These are phyloP conservation scores for Aspergillus amoenus DNA, from an alignment of 2,329 filamentous ascomycete species.

Conservation along the genomic window DNA sequence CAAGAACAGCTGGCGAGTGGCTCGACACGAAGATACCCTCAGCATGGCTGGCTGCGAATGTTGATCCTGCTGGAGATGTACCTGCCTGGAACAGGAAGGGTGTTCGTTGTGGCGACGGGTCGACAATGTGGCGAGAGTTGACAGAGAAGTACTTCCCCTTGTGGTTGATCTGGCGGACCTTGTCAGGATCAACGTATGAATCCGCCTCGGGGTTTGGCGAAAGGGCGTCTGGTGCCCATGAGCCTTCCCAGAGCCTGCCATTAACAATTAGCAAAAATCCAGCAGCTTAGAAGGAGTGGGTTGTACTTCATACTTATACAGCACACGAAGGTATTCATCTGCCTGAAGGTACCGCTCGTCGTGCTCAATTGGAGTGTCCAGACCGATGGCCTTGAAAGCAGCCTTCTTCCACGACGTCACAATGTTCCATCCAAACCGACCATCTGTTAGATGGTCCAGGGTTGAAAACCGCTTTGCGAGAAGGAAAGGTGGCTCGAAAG, in stretches of 20 bases:
- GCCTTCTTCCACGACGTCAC: conserved; percentile 64
- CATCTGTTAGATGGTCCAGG: conserved; percentile 61
- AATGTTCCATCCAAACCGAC: conserved; percentile 66
- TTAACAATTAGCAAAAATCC: background rate
- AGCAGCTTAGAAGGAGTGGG: background rate
- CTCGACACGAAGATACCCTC: conserved; percentile 62
- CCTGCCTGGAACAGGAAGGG: conserved; percentile 61
- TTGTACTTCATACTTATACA: conserved; percentile 55
- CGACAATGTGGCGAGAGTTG: conserved; percentile 49
- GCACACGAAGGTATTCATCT: conserved; percentile 60
- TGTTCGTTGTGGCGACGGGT: conserved; percentile 58
- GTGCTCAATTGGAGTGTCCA: conserved; percentile 59
- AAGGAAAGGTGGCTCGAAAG: conserved; percentile 62
- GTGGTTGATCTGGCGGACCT: conserved; percentile 62
- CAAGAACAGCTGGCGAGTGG: conserved; percentile 51
- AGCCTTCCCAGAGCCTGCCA: conserved; percentile 53
- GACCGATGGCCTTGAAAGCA: conserved; percentile 62
- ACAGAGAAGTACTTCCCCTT: conserved; percentile 56
- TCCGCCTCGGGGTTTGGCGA: conserved; percentile 54
- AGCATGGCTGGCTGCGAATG: conserved; percentile 58
- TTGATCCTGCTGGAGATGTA: conserved; percentile 57
- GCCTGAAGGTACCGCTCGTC: conserved; percentile 62
- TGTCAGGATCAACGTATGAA: conserved; percentile 58
- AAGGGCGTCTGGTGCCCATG: conserved; percentile 60
- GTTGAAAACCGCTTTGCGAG: conserved; percentile 63